These are phyloP conservation scores for Aspergillus hortae DNA, from an alignment of 2,329 filamentous ascomycete genomes.

Conservation along the genomic window DNA sequence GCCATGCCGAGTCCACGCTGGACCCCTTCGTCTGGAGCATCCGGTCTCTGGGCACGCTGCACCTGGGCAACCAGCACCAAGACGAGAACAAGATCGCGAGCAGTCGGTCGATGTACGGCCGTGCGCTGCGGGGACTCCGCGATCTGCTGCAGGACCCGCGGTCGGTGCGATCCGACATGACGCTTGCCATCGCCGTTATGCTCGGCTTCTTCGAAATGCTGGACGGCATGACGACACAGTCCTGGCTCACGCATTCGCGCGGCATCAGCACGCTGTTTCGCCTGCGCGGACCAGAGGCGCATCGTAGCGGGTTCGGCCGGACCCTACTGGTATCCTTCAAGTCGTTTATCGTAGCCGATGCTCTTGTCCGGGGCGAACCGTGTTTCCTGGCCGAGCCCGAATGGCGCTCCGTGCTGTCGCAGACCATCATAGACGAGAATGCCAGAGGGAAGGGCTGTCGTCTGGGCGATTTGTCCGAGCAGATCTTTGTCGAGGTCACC, in stretches of 20 bases:
- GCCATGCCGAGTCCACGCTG: background rate
- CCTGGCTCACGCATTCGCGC: constrained; percentile 10
- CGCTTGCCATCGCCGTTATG: constrained; percentile 3
- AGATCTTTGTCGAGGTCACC: background rate
- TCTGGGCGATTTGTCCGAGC: background rate
- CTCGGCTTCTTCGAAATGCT: constrained; percentile 11
- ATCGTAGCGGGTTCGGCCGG: constrained; percentile 9
- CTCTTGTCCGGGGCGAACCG: constrained; percentile 5
- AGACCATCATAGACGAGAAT: background rate
- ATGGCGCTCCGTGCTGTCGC: constrained; percentile 2
- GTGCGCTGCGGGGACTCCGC: background rate
- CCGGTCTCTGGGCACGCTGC: constrained; percentile 2
- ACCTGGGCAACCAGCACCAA: constrained; percentile 2
- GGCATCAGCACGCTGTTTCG: constrained; percentile 7
- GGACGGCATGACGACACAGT: constrained; percentile 3
- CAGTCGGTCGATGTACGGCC: constrained; percentile 9
- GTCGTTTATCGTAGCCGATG: constrained; percentile 10
- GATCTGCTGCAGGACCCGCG: background rate
- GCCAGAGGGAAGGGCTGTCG: background rate
- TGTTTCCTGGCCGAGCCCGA: constrained; percentile 10
- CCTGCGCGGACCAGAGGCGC: constrained; percentile 6
- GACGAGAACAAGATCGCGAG: constrained; percentile 2
- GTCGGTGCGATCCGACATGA: constrained; percentile 1
- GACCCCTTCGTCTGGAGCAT: constrained; percentile 1
- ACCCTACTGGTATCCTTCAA: constrained; percentile 10